Percentiles rank a stretch among this genome's conserved stretches.
These are phyloP conservation scores for Boeremia exigua DNA, from an alignment of 2,329 filamentous ascomycete species.

Conservation along the genomic window DNA sequence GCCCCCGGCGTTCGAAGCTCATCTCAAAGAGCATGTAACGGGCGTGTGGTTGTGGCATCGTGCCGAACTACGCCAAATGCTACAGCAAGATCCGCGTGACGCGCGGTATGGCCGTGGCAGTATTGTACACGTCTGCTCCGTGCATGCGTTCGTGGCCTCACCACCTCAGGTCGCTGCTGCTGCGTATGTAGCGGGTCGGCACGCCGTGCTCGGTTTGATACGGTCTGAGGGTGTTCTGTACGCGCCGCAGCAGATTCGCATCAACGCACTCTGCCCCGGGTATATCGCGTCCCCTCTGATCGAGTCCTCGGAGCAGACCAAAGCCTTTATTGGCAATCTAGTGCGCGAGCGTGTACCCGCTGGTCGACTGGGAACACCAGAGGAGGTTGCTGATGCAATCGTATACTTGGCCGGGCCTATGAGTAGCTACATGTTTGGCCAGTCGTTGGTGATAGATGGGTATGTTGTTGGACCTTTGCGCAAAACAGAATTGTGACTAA, in stretches of 20 bases:
- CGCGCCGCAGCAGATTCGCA: slow-evolving; percentile 56
- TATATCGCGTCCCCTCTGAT: slow-evolving; percentile 51
- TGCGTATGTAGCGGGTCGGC: slow-evolving; percentile 58
- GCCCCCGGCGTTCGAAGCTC: slow-evolving; percentile 55
- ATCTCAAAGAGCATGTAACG: slow-evolving; percentile 59
- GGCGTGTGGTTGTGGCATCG: slow-evolving; percentile 62
- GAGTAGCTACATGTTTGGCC: slow-evolving; percentile 20
- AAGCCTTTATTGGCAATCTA: slow-evolving; percentile 10
- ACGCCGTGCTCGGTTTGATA: slow-evolving; percentile 59
- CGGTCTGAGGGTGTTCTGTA: slow-evolving; percentile 59
- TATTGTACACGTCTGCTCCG: slow-evolving; percentile 60
- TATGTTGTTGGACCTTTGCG: slow-evolving; percentile 4
- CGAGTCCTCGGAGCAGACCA: slow-evolving; percentile 15
- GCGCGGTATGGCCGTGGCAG: slow-evolving; percentile 46
- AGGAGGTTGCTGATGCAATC: slow-evolving; percentile 18
- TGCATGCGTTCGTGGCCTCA: slow-evolving; percentile 54
- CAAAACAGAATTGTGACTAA: neutral
- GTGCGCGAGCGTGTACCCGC: slow-evolving; percentile 17
- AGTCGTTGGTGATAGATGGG: slow-evolving; percentile 18
- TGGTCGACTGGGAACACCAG: slow-evolving; percentile 13
- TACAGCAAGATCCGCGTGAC: slow-evolving; percentile 50
- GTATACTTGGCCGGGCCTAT: slow-evolving; percentile 16
- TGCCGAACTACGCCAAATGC: slow-evolving; percentile 57
- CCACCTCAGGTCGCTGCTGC: slow-evolving; percentile 33
- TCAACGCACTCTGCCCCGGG: slow-evolving; percentile 63